Evolutionary conservation across 2,329 filamentous ascomycete species (phyloP).

Genomic region (Sclerotinia minor): DNA sequence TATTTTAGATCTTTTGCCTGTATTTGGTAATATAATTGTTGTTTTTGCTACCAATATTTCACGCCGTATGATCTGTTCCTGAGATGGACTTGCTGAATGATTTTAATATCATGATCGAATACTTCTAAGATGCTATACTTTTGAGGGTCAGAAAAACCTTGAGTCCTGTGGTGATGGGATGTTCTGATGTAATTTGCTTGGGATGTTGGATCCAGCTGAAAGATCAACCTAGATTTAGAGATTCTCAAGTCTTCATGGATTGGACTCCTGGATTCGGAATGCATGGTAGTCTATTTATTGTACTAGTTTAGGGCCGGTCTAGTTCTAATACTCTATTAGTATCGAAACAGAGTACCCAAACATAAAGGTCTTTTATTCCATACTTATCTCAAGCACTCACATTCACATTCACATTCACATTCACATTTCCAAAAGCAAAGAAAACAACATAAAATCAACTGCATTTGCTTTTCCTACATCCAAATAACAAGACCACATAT

Average conservation of each 20-base stretch:
- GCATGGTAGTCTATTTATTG: neutral
- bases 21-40: no score
- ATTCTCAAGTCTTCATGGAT: neutral
- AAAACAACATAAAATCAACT: neutral
- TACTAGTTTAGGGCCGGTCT: neutral
- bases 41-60: no score
- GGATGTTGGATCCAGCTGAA: neutral
- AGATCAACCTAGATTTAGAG: neutral
- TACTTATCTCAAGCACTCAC: neutral
- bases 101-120: no score
- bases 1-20: no score
- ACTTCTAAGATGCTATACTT: no score
- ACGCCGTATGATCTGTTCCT: no score
- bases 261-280: neutral
- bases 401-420: no score
- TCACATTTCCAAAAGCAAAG: no score
- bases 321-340: neutral
- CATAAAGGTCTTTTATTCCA: no score
- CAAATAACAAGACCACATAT: neutral
- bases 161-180: no score
- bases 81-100: no score
- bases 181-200: neutral
- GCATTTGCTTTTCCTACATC: neutral
- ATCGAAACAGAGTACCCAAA: neutral
- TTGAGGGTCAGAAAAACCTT: no score